Percentiles rank a stretch among this genome's conserved stretches.
Evolutionary conservation across 2,329 filamentous ascomycete genomes (phyloP).

Genomic region (Trichoderma koningiopsis): DNA sequence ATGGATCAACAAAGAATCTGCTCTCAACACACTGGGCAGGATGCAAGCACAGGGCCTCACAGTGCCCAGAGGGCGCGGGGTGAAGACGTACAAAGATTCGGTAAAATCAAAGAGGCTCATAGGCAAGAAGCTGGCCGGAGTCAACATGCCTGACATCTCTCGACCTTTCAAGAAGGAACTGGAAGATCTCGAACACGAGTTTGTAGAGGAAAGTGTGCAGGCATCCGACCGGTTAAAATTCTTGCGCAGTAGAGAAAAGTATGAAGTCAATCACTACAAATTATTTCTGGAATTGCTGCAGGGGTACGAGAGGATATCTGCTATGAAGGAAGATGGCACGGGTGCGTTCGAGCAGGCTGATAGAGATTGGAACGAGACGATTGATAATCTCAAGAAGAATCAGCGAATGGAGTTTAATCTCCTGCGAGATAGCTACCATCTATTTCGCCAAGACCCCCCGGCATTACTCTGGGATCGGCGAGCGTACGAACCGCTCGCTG

Average conservation of each 20-base stretch:
- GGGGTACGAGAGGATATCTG: slow-evolving; percentile 35
- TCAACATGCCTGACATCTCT: slow-evolving; percentile 34
- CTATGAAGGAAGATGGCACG: slow-evolving; percentile 30
- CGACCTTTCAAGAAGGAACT: slow-evolving; percentile 49
- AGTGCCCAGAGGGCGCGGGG: slow-evolving; percentile 51
- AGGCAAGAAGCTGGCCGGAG: slow-evolving; percentile 37
- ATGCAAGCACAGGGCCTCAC: slow-evolving; percentile 50
- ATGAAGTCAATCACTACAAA: slow-evolving; percentile 29
- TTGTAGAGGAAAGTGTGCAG: slow-evolving; percentile 17
- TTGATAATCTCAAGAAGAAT: slow-evolving; percentile 41
- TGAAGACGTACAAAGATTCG: slow-evolving; percentile 33
- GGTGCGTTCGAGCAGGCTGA: slow-evolving; percentile 36
- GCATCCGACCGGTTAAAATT: slow-evolving; percentile 32
- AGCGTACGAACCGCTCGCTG: slow-evolving; percentile 67
- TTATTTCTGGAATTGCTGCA: slow-evolving; percentile 40
- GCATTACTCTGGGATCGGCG: slow-evolving; percentile 70
- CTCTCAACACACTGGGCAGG: slow-evolving; percentile 42
- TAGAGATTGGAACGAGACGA: slow-evolving; percentile 39
- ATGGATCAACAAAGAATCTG: slow-evolving; percentile 51
- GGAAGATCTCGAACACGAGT: slow-evolving; percentile 41
- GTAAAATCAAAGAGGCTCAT: slow-evolving; percentile 31
- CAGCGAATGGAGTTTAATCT: slow-evolving; percentile 42
- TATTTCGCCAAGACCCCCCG: slow-evolving; percentile 52
- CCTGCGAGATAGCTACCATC: slow-evolving; percentile 56
- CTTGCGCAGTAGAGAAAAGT: slow-evolving; percentile 36